phyloP scores from a whole-genome alignment of 345 rosid species.

The Salix viminalis region DNA sequence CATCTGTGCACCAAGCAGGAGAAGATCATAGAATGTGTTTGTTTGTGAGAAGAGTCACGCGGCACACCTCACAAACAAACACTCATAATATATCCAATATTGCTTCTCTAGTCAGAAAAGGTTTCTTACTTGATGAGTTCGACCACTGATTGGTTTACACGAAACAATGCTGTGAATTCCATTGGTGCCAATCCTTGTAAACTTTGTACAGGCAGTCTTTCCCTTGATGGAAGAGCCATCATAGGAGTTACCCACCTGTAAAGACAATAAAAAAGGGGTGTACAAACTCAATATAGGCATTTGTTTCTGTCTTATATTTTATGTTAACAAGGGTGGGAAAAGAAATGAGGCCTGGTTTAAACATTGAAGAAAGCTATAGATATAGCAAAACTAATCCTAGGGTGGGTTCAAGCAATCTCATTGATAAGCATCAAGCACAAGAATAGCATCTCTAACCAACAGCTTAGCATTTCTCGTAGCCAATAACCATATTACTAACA shows the following conservation, averaged over 20 bases:
- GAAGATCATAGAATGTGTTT: too few species aligned
- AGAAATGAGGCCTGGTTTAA: background rate
- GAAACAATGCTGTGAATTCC: slow-evolving; percentile 79
- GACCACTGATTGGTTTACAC: slow-evolving; percentile 89
- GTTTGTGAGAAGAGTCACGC: too few species aligned
- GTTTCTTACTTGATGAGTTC: slow-evolving; percentile 81
- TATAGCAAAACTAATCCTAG: background rate
- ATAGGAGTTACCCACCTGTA: slow-evolving; percentile 45
- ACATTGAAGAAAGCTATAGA: background rate
- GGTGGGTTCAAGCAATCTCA: background rate
- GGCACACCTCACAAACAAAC: too few species aligned
- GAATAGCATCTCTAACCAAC: background rate
- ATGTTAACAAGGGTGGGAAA: background rate
- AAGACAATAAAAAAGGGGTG: background rate
- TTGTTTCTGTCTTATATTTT: background rate
- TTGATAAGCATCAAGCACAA: background rate
- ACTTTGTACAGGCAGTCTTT: slow-evolving; percentile 78
- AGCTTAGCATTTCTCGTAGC: background rate
- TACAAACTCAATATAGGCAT: slow-evolving; percentile 9
- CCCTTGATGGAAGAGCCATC: slow-evolving; percentile 50
- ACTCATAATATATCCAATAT: too few species aligned
- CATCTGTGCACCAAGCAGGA: too few species aligned
- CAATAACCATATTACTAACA: background rate
- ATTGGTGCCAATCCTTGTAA: slow-evolving; percentile 71
- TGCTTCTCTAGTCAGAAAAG: background rate